Evolutionary conservation across 805 yeast species (phyloP), one percentile per base, ranked within the genome.

Genomic region (Wickerhamiella azyma): DNA sequence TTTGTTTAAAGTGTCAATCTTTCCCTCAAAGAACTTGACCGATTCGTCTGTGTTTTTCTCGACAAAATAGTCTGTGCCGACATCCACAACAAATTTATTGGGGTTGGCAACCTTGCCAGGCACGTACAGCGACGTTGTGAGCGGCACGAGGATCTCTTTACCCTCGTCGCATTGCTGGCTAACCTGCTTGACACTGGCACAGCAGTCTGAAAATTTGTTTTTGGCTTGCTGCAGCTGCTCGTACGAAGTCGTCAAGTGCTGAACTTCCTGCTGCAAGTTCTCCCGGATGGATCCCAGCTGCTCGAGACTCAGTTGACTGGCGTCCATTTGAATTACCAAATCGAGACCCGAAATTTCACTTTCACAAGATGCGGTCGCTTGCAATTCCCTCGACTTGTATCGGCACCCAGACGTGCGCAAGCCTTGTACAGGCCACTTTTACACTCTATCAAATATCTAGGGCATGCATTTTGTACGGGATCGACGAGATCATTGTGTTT

Each of bases 31-130:
- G 57, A 85, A 89, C 46, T 61, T 63, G 50, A 75, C 67, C 1
- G 96, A 81, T 40, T 82, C 85, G 7, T 66, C 66, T 0, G 76
- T 74, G 41, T 63, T 63, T 63, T 92, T 92, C 59, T 85, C 95
- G 14, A 86, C 88, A 59, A 74, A 92, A 60, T 92, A 92, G 2
- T 97, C 97, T 0, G 98, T 92, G 30, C 98, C 98, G 21, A 92
- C 79, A 59, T 92, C 98, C 9, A 92, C 95, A 60, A 92, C 68
- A 56, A 81, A 92, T 48, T 72, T 77, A 49, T 79, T 72, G 43
- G 72, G 72, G 48, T 81, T 76, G 38, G 70, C 68, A 43, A 84
- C 71, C 45, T 68, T 74, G 2, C 97, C 98, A 3, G 96, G 94
- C 24, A 92, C 81, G 54, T 92, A 92, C 36, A 92, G 66, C 0